These are phyloP conservation scores for Myxozyma monticola DNA, from an alignment of 805 yeast genomes.

Conservation along the genomic window DNA sequence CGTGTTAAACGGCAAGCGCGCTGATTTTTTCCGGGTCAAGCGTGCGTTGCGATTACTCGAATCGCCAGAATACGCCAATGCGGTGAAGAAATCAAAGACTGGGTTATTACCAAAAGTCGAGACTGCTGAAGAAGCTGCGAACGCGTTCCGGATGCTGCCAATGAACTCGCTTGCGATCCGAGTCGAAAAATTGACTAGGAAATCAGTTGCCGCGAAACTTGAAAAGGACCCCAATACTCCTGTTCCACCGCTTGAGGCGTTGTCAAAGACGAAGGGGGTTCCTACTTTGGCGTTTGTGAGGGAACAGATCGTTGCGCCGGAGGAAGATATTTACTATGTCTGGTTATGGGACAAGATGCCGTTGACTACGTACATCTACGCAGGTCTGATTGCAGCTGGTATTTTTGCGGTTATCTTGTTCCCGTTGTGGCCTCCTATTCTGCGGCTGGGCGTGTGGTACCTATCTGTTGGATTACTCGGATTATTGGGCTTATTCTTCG, in stretches of 20 bases:
- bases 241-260: slow-evolving; percentile 21
- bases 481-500: slow-evolving; percentile 72
- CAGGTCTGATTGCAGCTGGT: slow-evolving; percentile 64
- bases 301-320: slow-evolving; percentile 40
- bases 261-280: slow-evolving; percentile 45
- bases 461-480: slow-evolving; percentile 75
- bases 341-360: slow-evolving; percentile 81
- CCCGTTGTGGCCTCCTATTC: slow-evolving; percentile 92
- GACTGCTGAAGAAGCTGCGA: slow-evolving; percentile 57
- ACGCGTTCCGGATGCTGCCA: slow-evolving; percentile 65
- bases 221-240: slow-evolving; percentile 18
- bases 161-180: slow-evolving; percentile 74
- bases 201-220: slow-evolving; percentile 46
- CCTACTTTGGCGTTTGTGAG: slow-evolving; percentile 44
- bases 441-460: slow-evolving; percentile 92
- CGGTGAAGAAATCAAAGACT: slow-evolving; percentile 43
- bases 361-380: slow-evolving; percentile 61
- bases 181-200: slow-evolving; percentile 53
- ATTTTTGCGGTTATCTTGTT: slow-evolving; percentile 67
- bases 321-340: slow-evolving; percentile 59
- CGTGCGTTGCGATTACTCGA: slow-evolving; percentile 77
- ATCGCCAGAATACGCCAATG: slow-evolving; percentile 65
- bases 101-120: slow-evolving; percentile 53
- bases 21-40: slow-evolving; percentile 82
- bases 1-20: slow-evolving; percentile 63